Evolutionary conservation across 306 rosid species (phyloP), one percentile per base, ranked within the genome.

Genomic region (Rubus parviflorus): DNA sequence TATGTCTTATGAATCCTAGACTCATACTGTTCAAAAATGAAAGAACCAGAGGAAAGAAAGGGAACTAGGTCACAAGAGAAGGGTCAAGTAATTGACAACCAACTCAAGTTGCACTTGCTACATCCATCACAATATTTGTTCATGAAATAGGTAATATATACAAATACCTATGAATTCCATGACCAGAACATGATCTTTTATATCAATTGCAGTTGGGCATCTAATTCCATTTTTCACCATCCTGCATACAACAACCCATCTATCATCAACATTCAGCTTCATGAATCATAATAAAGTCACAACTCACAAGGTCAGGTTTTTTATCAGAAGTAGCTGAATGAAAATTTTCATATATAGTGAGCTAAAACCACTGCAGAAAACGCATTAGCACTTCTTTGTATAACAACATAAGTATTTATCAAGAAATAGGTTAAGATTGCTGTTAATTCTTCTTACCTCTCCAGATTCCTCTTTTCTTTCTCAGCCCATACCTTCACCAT

Each of bases 401-500:
- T 13, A 7, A 17, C 19, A 8, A 43, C 9, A 14, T 68, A 42
- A 20, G 9, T 68, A 13, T 11, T 43, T 22, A 30, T 0, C 2
- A 13, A 67, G 52, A 10, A 16, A 66, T 15, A 66, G 16, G 20
- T 42, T 4, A 41, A 16, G 51, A 69, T 10, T 51, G 46, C 22
- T 38, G 54, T 51, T 49, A 3, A 8, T 30, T 30, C 35, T 30
- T 19, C 80, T 73, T 84, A 88, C 98, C 98, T 93, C 84, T 85
- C 22, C 70, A 93, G 90, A 80, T 93, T 91, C 82, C 97, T 91
- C 98, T 84, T 93, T 82, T 93, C 98, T 87, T 93, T 91, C 84
- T 93, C 98, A 0, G 97, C 98, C 97, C 98, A 93, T 72, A 93
- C 88, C 86, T 90, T 87, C 22, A 93, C 97, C 98, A 93, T 93